phyloP scores from a whole-genome alignment of 345 rosid species.

The Excoecaria agallocha region DNA sequence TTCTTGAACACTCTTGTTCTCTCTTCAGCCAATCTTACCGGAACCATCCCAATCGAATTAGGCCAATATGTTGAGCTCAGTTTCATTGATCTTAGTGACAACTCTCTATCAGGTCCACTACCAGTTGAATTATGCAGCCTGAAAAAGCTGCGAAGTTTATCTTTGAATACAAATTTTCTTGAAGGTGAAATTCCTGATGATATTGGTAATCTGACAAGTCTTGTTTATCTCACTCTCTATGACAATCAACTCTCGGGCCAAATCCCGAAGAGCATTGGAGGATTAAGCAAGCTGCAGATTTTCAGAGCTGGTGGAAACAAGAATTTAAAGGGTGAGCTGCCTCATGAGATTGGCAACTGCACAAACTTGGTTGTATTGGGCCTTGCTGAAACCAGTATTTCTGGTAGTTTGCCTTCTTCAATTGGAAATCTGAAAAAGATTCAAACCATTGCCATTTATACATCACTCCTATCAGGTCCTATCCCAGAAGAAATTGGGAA shows the following conservation, averaged over 20 bases:
- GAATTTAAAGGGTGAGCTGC: conserved; percentile 80
- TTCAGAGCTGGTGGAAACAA: conserved; percentile 90
- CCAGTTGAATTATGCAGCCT: conserved; percentile 67
- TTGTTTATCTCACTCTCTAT: conserved; percentile 59
- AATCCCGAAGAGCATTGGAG: conserved; percentile 70
- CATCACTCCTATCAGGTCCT: conserved; percentile 68
- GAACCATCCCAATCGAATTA: conserved; percentile 59
- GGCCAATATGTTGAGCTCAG: conserved; percentile 57
- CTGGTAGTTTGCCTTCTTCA: conserved; percentile 71
- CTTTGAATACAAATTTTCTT: conserved; percentile 67
- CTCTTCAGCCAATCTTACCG: conserved; percentile 73
- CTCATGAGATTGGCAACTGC: conserved; percentile 89
- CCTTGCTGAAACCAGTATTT: conserved; percentile 90
- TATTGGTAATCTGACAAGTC: conserved; percentile 58
- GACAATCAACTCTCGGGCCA: conserved; percentile 76
- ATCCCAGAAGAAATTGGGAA: conserved; percentile 78
- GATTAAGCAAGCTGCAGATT: conserved; percentile 46
- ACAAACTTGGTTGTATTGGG: conserved; percentile 72
- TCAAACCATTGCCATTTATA: conserved; percentile 77
- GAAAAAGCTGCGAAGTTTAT: conserved; percentile 49
- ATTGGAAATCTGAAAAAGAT: conserved; percentile 66
- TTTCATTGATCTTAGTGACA: conserved; percentile 66
- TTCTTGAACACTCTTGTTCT: conserved; percentile 55
- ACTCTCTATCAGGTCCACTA: conserved; percentile 68
- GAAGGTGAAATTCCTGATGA: conserved; percentile 74